These are phyloP conservation scores for Eudorina sp. DNA, from an alignment of 139 green algal genomes.

Conservation along the genomic window DNA sequence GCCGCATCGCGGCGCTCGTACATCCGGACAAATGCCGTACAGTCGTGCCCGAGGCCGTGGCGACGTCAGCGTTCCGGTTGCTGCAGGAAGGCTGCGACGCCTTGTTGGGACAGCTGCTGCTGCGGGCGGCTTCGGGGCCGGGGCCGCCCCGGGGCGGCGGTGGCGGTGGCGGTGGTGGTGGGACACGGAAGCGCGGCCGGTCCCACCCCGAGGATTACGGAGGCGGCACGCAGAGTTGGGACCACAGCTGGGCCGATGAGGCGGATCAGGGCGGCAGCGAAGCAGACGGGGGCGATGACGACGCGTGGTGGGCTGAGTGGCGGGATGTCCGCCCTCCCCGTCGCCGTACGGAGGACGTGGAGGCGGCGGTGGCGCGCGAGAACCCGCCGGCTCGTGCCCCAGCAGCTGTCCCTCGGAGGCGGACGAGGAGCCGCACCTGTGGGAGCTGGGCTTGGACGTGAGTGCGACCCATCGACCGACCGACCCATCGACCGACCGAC, in stretches of 20 bases:
- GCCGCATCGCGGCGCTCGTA: conserved; percentile 23
- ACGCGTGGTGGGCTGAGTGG: conserved; percentile 20
- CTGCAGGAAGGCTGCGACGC: conserved; percentile 1
- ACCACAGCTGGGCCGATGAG: background rate
- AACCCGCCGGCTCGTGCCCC: background rate
- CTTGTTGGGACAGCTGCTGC: background rate
- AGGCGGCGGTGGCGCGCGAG: no score
- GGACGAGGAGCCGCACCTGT: conserved; percentile 34
- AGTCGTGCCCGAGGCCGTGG: background rate
- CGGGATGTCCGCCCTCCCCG: background rate
- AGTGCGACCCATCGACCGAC: no score
- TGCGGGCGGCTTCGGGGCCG: no score
- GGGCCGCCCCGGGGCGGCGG: no score
- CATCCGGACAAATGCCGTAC: conserved; percentile 35
- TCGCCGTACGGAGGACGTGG: background rate
- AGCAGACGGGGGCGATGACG: background rate
- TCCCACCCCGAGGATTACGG: background rate
- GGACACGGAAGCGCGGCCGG: background rate
- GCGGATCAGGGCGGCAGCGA: background rate
- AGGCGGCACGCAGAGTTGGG: background rate
- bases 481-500: no score
- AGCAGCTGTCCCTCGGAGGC: background rate
- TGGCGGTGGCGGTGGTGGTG: background rate
- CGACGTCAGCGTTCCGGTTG: background rate
- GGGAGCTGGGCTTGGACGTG: background rate